Base-by-base conservation (phyloP, 768 basidiomycete genomes). In the Panellus pusillus region DNA sequence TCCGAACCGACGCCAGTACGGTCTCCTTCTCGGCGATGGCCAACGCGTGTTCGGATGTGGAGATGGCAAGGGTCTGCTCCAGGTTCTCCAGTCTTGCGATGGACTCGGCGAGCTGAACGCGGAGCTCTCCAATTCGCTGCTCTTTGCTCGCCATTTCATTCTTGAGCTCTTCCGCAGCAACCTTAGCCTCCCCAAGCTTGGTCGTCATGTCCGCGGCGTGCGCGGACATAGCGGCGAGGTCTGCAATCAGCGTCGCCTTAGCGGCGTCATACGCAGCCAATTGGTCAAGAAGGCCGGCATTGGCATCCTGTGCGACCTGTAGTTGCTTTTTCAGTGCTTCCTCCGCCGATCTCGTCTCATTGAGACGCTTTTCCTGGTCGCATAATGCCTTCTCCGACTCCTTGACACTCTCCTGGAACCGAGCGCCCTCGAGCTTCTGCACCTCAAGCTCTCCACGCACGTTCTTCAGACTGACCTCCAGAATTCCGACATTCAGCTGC, bases 291-390 rank as follows among this genome's bases (percentile, higher is more conserved):
- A 61, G 41, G 38, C 57, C 48, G 24, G 46, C 56, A 28, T 44
- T 45, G 13, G 27, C 44, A 5, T 37, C 37, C 37, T 24, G 55
- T 32, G 61, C 58, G 24, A 44, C 35, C 28, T 62, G 50, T 17
- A 61, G 37, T 36, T 57, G 15, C 11, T 47, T 29, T 35, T 50
- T 44, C 37, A 55, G 19, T 3, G 7, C 19, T 4, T 44, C 47
- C 44, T 38, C 28, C 36, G 28, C 37, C 15, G 19, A n/a, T 9
- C 18, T 29, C 27, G 44, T 51, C 13, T 47, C 46, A 8, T 28
- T 50, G 28, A 72, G 48, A 39, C 60, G 46, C 61, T 27, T 54
- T 31, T 46, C 57, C 58, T 42, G 38, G 40, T 39, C 52, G 57
- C 15, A 57, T 58, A 51, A 50, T 12, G 36, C 45, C 27, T 47